Conservation (phyloP, 768 basidiomycete genomes). For the Naganishia friedmannii region DNA sequence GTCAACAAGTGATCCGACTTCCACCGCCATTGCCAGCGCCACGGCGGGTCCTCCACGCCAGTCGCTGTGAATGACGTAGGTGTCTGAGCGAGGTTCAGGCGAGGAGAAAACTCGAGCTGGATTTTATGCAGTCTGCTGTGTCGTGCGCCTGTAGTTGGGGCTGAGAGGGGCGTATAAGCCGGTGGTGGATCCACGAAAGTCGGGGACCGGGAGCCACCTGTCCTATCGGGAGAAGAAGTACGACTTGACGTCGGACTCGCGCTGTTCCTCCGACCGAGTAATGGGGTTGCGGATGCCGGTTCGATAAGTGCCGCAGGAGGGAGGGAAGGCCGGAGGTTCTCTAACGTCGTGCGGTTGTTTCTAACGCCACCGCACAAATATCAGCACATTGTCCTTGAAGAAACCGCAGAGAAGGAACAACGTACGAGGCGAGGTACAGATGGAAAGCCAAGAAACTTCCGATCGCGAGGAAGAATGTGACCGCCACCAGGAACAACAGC, state of each 20-base stretch:
- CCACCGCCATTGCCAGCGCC: constrained; percentile 16
- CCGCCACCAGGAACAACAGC: constrained; percentile 38
- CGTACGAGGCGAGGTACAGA: constrained; percentile 34
- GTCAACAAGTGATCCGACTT: constrained; percentile 14
- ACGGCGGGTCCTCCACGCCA: background rate
- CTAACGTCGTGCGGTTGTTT: constrained; percentile 18
- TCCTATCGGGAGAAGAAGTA: background rate
- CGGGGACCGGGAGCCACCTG: background rate
- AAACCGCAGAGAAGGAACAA: too few relatives aligned
- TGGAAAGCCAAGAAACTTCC: constrained; percentile 44
- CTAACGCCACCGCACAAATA: background rate
- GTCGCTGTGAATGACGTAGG: background rate
- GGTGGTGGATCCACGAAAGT: background rate
- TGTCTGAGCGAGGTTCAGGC: too few relatives aligned
- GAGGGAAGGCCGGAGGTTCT: constrained; percentile 9
- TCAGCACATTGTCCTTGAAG: background rate
- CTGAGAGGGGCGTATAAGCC: background rate
- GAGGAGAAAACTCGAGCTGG: background rate
- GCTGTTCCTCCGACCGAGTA: background rate
- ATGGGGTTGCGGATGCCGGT: background rate
- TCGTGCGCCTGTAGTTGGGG: background rate
- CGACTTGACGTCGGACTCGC: background rate
- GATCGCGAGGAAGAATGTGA: constrained; percentile 40
- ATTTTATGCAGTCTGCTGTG: background rate
- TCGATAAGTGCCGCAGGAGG: constrained; percentile 17